These are phyloP conservation scores for Rhynchospora tenuis DNA, from an alignment of 176 grass and related monocot genomes.

Conservation along the genomic window DNA sequence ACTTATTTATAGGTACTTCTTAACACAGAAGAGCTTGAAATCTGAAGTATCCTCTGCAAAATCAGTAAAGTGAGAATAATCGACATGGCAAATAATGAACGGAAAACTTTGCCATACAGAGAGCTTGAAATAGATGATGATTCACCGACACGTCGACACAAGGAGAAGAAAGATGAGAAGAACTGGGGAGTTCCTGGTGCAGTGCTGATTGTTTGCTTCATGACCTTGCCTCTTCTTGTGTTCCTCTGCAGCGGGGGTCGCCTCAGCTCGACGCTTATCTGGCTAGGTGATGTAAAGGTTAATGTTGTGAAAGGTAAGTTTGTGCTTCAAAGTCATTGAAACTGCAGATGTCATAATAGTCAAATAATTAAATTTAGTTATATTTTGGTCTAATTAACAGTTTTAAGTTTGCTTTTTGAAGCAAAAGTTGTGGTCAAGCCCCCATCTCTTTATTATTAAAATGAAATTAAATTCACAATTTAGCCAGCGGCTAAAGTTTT, in stretches of 20 bases:
- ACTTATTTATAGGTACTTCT: too few species aligned
- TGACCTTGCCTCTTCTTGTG: slow-evolving; percentile 22
- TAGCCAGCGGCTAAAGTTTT: too few species aligned
- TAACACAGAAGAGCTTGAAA: too few species aligned
- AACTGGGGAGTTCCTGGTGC: background rate
- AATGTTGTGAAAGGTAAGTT: background rate
- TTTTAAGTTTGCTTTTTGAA: too few species aligned
- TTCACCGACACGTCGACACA: background rate
- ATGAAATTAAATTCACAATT: too few species aligned
- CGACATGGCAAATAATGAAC: background rate
- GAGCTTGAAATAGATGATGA: background rate
- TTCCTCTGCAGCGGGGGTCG: background rate
- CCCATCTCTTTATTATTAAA: too few species aligned
- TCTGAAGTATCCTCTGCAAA: too few species aligned
- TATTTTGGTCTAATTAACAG: too few species aligned
- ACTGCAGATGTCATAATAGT: too few species aligned
- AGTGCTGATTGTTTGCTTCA: slow-evolving; percentile 15
- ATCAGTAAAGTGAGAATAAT: background rate
- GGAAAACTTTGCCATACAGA: background rate
- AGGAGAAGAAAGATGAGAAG: background rate
- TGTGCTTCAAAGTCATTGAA: background rate
- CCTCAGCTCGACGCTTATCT: background rate
- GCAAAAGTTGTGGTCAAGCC: too few species aligned
- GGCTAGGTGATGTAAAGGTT: slow-evolving; percentile 23
- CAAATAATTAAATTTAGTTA: too few species aligned